Evolutionary conservation across 139 green algal species (phyloP).

Genomic region (Auxenochlorella pyrenoidosa): DNA sequence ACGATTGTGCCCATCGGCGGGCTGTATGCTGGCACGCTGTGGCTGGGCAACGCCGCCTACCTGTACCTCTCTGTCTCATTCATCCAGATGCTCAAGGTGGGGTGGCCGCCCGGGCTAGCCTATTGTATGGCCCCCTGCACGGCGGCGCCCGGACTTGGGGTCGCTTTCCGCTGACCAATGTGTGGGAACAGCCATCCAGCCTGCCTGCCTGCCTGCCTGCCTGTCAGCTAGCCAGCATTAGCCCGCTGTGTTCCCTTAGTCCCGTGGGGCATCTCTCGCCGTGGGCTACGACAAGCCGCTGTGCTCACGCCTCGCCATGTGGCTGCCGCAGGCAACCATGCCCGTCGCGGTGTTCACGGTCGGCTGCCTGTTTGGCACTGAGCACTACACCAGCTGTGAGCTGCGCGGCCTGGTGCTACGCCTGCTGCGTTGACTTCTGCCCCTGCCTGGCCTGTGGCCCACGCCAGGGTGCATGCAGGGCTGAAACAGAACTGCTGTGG

Average conservation of each 20-base stretch:
- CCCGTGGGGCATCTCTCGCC: not conserved
- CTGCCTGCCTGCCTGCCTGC: not conserved
- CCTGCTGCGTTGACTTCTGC: not conserved
- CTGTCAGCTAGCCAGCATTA: too few relatives aligned
- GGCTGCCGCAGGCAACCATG: conserved; percentile 74
- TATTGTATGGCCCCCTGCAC: too few relatives aligned
- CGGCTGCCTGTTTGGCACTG: conserved; percentile 54
- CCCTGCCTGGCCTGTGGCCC: too few relatives aligned
- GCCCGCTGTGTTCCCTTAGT: too few relatives aligned
- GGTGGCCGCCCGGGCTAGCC: not conserved
- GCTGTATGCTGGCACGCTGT: conserved; percentile 65
- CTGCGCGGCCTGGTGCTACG: not conserved
- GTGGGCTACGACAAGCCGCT: conserved; percentile 41
- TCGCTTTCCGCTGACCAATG: too few relatives aligned
- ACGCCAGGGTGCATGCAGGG: too few relatives aligned
- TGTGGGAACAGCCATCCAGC: too few relatives aligned
- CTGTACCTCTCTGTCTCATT: conserved; percentile 97
- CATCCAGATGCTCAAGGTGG: conserved; percentile 98
- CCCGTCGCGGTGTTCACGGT: conserved; percentile 65
- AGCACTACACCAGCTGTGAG: conserved; percentile 52
- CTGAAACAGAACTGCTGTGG: too few relatives aligned
- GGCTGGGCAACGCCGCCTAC: conserved; percentile 92
- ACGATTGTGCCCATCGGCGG: conserved; percentile 58
- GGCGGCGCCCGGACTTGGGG: too few relatives aligned
- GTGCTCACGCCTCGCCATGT: too few relatives aligned